These are phyloP conservation scores for Bocquillonia castaneifolia DNA, from an alignment of 441 rosid genomes.

Conservation along the genomic window DNA sequence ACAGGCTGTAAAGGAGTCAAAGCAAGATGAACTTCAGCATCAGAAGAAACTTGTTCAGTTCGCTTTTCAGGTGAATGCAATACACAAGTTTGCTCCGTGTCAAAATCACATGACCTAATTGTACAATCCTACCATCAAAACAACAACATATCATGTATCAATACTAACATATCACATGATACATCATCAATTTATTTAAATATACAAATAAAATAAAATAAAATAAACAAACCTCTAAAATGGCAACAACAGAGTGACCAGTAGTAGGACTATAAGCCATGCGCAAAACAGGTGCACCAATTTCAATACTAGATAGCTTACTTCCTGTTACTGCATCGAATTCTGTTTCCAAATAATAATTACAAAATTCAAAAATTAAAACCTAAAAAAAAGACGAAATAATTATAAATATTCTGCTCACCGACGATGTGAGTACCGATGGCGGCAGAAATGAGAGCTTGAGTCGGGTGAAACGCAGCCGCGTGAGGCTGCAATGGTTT, in stretches of 20 bases:
- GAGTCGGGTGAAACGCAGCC: constrained; percentile 82
- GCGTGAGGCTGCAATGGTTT: constrained; percentile 89
- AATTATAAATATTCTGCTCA: no score
- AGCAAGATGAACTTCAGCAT: constrained; percentile 92
- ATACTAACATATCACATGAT: no score
- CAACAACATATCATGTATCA: neutral
- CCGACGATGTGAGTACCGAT: constrained; percentile 77
- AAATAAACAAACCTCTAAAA: constrained; percentile 70
- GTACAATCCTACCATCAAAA: constrained; percentile 70
- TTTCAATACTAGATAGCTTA: constrained; percentile 72
- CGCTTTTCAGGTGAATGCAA: constrained; percentile 96
- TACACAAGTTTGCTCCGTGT: constrained; percentile 89
- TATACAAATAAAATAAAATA: no score
- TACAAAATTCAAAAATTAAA: neutral
- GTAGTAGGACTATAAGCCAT: constrained; percentile 85
- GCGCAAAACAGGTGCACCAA: constrained; percentile 79
- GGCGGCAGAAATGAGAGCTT: constrained; percentile 75
- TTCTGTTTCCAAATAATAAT: constrained; percentile 48
- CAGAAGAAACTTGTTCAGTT: constrained; percentile 66
- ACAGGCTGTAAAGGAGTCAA: constrained; percentile 95
- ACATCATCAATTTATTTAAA: neutral
- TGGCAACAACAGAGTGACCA: constrained; percentile 76
- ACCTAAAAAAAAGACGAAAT: neutral
- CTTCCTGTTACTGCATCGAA: constrained; percentile 92
- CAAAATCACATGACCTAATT: constrained; percentile 92